phyloP scores from a whole-genome alignment of 2,329 filamentous ascomycete genomes.

The Raffaelea arxii region DNA sequence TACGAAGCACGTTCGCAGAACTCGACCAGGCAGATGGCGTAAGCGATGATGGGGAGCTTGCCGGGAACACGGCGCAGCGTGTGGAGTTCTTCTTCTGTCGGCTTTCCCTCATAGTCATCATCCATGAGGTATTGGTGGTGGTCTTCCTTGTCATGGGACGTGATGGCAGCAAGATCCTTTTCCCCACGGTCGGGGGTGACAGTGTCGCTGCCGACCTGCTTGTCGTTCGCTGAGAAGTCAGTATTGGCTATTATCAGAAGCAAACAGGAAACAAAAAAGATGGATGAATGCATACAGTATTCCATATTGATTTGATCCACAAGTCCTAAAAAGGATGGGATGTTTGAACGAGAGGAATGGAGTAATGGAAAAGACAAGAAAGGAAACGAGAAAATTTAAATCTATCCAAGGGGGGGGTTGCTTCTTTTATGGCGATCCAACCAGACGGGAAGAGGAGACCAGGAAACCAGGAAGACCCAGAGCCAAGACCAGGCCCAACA shows the following conservation, averaged over 20 bases:
- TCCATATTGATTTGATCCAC: too few relatives aligned
- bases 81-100: conserved; percentile 51
- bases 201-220: not conserved
- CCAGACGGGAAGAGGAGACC: too few relatives aligned
- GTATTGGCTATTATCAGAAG: not conserved
- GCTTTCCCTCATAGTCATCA: conserved; percentile 30
- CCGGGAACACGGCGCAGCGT: conserved; percentile 56
- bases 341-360: not conserved
- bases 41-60: conserved; percentile 55
- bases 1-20: conserved; percentile 70
- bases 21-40: conserved; percentile 63
- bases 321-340: too few relatives aligned
- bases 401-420: not conserved
- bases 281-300: conserved; percentile 6
- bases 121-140: conserved; percentile 10
- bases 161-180: too few relatives aligned
- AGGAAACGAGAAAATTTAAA: not conserved
- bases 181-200: too few relatives aligned
- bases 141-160: too few relatives aligned
- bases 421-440: conserved; percentile 10
- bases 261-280: not conserved
- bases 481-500: not conserved
- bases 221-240: conserved; percentile 7
- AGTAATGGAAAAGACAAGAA: not conserved
- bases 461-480: too few relatives aligned